Percentiles rank a stretch among this genome's conserved stretches.
Evolutionary conservation across 1,139 yeast genomes (phyloP).

Genomic region (Meyerozyma sp.): DNA sequence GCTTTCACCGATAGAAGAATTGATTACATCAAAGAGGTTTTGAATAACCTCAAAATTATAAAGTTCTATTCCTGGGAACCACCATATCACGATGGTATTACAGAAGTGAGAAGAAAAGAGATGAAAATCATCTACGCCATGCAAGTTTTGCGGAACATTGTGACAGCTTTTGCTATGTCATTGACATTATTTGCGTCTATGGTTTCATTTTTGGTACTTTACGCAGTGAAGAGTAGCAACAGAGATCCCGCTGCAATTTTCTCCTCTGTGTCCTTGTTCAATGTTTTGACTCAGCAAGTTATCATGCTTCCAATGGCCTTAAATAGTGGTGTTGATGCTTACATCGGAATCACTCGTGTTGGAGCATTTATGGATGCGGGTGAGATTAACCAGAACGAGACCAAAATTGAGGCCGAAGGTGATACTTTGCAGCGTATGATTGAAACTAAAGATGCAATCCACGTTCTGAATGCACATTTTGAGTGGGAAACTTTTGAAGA

Average conservation of each 20-base stretch:
- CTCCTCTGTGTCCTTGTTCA: conserved; percentile 12
- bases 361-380: conserved; percentile 24
- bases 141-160: conserved; percentile 9
- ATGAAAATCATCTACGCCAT: conserved; percentile 8
- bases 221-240: conserved; percentile 5
- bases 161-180: conserved; percentile 8
- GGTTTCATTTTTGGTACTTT: conserved; percentile 10
- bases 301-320: conserved; percentile 11
- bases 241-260: conserved; percentile 12
- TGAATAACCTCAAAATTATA: conserved; percentile 61
- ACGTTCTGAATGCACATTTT: conserved; percentile 10
- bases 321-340: conserved; percentile 9
- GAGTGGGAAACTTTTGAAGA: conserved; percentile 20
- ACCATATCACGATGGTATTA: conserved; percentile 10
- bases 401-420: conserved; percentile 10
- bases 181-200: conserved; percentile 9
- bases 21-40: conserved; percentile 55
- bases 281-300: conserved; percentile 7
- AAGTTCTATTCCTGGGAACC: conserved; percentile 48
- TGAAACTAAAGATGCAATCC: conserved; percentile 10
- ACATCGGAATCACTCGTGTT: conserved; percentile 9
- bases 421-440: conserved; percentile 10
- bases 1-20: conserved; percentile 56
- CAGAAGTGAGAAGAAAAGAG: conserved; percentile 6
- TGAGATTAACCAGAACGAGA: conserved; percentile 18